A percentile compares a stretch with the other conserved stretches of the same genome.
These are phyloP conservation scores for Endocarpon pusillum DNA, from an alignment of 495 filamentous ascomycete species.

Conservation along the genomic window DNA sequence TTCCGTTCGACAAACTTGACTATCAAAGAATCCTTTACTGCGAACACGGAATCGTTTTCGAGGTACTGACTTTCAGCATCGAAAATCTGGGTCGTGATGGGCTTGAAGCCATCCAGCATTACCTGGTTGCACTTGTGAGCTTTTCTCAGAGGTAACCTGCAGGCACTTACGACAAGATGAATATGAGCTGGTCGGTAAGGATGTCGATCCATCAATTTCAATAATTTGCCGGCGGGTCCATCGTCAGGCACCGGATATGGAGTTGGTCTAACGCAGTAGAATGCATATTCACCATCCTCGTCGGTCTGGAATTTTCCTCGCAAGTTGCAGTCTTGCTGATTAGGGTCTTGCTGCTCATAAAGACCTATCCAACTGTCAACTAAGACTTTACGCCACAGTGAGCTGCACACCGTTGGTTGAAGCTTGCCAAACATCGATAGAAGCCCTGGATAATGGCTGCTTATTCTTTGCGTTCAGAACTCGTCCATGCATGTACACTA, in stretches of 20 bases:
- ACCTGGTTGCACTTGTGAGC: conserved; percentile 15
- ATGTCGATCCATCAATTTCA: conserved; percentile 46
- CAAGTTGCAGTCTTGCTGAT: conserved; percentile 58
- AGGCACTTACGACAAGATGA: conserved; percentile 50
- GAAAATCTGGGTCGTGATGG: conserved; percentile 59
- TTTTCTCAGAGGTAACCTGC: neutral
- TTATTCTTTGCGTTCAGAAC: conserved; percentile 40
- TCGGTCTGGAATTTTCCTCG: conserved; percentile 56
- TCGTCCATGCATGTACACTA: conserved; percentile 43
- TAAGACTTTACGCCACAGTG: too few species aligned
- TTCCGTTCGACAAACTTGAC: conserved; percentile 45
- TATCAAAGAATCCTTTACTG: conserved; percentile 57
- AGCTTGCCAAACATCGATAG: conserved; percentile 63
- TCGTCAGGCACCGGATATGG: conserved; percentile 57
- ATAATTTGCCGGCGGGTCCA: conserved; percentile 32
- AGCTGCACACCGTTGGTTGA: conserved; percentile 67
- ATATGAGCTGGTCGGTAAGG: conserved; percentile 76
- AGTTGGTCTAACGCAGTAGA: conserved; percentile 52
- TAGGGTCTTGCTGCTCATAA: conserved; percentile 62
- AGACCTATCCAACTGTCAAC: too few species aligned
- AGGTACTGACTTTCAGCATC: conserved; percentile 46
- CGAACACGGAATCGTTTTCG: conserved; percentile 53
- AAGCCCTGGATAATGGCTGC: conserved; percentile 40
- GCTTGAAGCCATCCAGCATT: conserved; percentile 29
- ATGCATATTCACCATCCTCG: conserved; percentile 41